Conservation (phyloP, 192 early-diverging fungal genomes). For the Mortierella claussenii region DNA sequence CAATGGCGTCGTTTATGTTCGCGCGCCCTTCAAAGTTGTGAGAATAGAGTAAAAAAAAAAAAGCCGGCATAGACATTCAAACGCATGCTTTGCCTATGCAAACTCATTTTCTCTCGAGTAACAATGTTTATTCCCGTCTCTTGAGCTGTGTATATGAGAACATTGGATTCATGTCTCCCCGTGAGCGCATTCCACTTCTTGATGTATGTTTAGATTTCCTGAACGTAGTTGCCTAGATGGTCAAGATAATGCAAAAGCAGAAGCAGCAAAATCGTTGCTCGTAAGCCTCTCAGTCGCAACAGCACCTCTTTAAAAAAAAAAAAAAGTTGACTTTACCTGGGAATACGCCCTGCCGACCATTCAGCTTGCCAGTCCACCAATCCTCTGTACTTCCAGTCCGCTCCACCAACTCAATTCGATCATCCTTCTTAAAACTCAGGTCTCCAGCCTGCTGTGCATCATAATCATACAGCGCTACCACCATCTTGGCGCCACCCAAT, state of each 20-base stretch:
- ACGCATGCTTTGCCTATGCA: too few species aligned
- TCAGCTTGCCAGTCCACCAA: conserved; percentile 85
- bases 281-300: not conserved
- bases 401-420: conserved; percentile 76
- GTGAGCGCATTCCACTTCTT: not conserved
- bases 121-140: too few species aligned
- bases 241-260: not conserved
- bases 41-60: too few species aligned
- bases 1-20: too few species aligned
- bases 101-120: too few species aligned
- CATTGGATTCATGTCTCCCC: not conserved
- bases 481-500: conserved; percentile 54
- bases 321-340: conserved; percentile 57
- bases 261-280: not conserved
- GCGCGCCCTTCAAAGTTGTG: too few species aligned
- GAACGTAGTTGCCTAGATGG: conserved; percentile 2
- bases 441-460: conserved; percentile 79
- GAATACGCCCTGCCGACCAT: conserved; percentile 73
- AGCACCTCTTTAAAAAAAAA: not conserved
- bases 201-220: not conserved
- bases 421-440: conserved; percentile 74
- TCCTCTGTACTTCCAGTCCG: conserved; percentile 71
- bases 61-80: too few species aligned
- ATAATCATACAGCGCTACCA: conserved; percentile 83
- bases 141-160: not conserved